These are phyloP conservation scores for Clavariopsis aquatica DNA, from an alignment of 495 filamentous ascomycete species.

Conservation along the genomic window DNA sequence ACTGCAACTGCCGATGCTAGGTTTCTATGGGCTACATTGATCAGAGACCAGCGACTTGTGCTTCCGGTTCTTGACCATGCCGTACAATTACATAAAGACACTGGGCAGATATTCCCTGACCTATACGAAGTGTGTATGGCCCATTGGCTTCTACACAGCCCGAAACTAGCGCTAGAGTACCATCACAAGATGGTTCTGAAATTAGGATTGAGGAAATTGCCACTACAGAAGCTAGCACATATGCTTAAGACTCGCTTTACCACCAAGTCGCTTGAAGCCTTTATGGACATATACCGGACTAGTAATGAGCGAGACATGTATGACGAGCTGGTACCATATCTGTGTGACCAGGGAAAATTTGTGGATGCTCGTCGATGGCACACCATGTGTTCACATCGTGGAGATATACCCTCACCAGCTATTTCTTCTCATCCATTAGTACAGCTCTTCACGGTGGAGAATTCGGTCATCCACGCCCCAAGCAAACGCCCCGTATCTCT, in stretches of 20 bases:
- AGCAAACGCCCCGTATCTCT: background rate
- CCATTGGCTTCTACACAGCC: constrained; percentile 55
- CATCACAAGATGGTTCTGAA: constrained; percentile 30
- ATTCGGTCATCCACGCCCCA: background rate
- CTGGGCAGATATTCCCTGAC: constrained; percentile 49
- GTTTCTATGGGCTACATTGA: constrained; percentile 59
- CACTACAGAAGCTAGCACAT: constrained; percentile 36
- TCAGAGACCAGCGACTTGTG: constrained; percentile 53
- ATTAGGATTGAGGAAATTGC: constrained; percentile 37
- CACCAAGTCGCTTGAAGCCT: constrained; percentile 46
- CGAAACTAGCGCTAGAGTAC: constrained; percentile 35
- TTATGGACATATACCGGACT: constrained; percentile 51
- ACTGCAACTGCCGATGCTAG: constrained; percentile 50
- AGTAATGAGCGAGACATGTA: constrained; percentile 59
- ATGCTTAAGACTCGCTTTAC: constrained; percentile 42
- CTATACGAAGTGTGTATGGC: constrained; percentile 56
- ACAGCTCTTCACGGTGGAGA: constrained; percentile 13
- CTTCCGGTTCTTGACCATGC: constrained; percentile 58
- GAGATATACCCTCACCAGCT: constrained; percentile 54
- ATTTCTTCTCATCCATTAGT: constrained; percentile 25
- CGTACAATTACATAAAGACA: constrained; percentile 50
- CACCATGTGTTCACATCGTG: constrained; percentile 48
- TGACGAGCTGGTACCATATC: constrained; percentile 57
- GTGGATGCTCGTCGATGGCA: constrained; percentile 64
- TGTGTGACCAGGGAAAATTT: constrained; percentile 54